A percentile compares a stretch with the other conserved stretches of the same genome.
Evolutionary conservation across 768 basidiomycete genomes (phyloP).

Genomic region (Piloderma croceum): DNA sequence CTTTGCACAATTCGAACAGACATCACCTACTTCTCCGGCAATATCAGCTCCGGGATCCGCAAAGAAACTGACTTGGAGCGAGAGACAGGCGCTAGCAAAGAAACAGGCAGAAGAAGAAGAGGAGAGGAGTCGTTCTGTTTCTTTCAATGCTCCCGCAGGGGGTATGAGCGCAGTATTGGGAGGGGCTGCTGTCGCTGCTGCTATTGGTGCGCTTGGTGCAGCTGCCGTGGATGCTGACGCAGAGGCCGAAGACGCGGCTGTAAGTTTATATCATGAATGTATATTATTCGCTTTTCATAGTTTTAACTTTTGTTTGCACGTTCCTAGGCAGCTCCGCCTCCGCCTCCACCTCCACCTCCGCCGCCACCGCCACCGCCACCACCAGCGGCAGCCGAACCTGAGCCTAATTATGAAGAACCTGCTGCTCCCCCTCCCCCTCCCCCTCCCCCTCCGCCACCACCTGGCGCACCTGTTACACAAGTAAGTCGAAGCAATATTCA

Average conservation of each 20-base stretch:
- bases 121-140: constrained; percentile 52
- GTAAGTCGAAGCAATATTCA: constrained; percentile 20
- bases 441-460: constrained; percentile 42
- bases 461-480: constrained; percentile 38
- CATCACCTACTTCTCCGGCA: constrained; percentile 22
- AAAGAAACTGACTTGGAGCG: constrained; percentile 91
- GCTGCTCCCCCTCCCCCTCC: constrained; percentile 34
- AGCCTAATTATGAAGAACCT: constrained; percentile 29
- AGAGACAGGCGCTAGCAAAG: constrained; percentile 89
- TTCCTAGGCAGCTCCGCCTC: no score
- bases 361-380: constrained; percentile 27
- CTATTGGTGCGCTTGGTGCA: constrained; percentile 36
- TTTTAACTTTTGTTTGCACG: no score
- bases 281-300: no score
- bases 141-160: constrained; percentile 35
- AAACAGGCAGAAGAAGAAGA: constrained; percentile 80
- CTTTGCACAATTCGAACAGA: constrained; percentile 57
- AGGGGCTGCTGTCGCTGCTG: constrained; percentile 38
- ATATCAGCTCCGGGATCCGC: constrained; percentile 27
- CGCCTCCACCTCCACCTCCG: constrained; percentile 28
- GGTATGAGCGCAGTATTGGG: constrained; percentile 39
- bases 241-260: no score
- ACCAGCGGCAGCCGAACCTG: constrained; percentile 28
- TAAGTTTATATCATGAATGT: no score
- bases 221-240: constrained; percentile 22